A percentile compares a stretch with the other conserved stretches of the same genome.
These are phyloP conservation scores for Gamarada debralockiae DNA, from an alignment of 495 filamentous ascomycete genomes.

Conservation along the genomic window DNA sequence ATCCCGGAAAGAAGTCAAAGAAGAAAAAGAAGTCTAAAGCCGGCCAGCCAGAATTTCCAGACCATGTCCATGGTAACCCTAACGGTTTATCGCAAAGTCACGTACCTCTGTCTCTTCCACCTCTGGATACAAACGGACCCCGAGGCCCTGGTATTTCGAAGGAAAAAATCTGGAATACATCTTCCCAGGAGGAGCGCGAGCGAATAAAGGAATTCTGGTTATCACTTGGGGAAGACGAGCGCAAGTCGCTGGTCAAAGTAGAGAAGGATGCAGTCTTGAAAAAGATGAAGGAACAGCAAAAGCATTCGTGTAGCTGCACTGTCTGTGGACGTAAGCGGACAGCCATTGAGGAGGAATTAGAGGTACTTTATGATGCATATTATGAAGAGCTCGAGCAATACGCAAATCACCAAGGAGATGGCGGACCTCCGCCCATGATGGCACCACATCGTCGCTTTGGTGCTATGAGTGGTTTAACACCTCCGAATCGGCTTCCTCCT, in stretches of 20 bases:
- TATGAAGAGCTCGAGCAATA: slow-evolving; percentile 98
- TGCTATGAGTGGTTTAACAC: slow-evolving; percentile 47
- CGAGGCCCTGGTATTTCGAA: slow-evolving; percentile 49
- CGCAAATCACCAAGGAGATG: slow-evolving; percentile 80
- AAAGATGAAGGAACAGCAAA: slow-evolving; percentile 99
- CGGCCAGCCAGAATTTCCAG: background rate
- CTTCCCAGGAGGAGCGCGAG: slow-evolving; percentile 86
- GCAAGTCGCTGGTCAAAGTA: slow-evolving; percentile 91
- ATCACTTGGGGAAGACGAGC: slow-evolving; percentile 89
- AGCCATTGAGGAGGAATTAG: slow-evolving; percentile 96
- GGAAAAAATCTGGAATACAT: slow-evolving; percentile 97
- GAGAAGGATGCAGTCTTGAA: slow-evolving; percentile 97
- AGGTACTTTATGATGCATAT: slow-evolving; percentile 98
- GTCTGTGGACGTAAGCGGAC: slow-evolving; percentile 95
- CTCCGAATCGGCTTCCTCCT: slow-evolving; percentile 42
- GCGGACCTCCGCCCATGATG: slow-evolving; percentile 57
- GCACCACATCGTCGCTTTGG: slow-evolving; percentile 56
- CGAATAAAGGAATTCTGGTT: slow-evolving; percentile 99
- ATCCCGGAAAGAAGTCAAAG: slow-evolving; percentile 55
- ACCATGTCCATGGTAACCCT: slow-evolving; percentile 19
- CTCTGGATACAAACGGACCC: slow-evolving; percentile 29
- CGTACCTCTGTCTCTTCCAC: slow-evolving; percentile 20
- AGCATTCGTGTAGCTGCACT: slow-evolving; percentile 97
- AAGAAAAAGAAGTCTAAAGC: slow-evolving; percentile 57
- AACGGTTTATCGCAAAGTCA: slow-evolving; percentile 25